phyloP scores from a whole-genome alignment of 768 basidiomycete species.

The Leccinellum rugosiceps region DNA sequence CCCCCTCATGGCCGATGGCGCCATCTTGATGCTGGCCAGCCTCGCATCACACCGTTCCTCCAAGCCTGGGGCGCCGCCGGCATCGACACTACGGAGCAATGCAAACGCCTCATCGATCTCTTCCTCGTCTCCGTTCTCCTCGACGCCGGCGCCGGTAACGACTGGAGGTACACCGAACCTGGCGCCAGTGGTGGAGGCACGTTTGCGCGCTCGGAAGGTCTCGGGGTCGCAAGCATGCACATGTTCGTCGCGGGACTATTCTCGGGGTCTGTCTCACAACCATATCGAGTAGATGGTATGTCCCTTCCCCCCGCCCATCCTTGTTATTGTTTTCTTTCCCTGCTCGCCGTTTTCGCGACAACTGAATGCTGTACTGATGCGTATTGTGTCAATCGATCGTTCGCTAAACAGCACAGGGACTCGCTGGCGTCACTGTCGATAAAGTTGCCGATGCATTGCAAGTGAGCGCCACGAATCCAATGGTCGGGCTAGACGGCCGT shows the following conservation, averaged over 20 bases:
- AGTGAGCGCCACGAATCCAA: constrained; percentile 71
- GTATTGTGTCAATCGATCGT: not conserved
- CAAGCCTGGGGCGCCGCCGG: constrained; percentile 47
- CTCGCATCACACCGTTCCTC: constrained; percentile 62
- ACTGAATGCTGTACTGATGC: constrained; percentile 13
- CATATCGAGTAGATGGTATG: constrained; percentile 76
- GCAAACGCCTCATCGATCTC: constrained; percentile 80
- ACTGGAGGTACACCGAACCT: constrained; percentile 74
- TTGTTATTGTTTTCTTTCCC: not conserved
- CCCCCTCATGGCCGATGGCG: constrained; percentile 89
- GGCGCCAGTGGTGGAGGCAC: constrained; percentile 44
- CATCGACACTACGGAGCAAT: constrained; percentile 53
- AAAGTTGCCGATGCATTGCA: constrained; percentile 72
- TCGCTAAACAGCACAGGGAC: constrained; percentile 55
- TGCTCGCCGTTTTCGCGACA: not conserved
- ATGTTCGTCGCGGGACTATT: constrained; percentile 89
- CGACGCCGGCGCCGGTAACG: constrained; percentile 88
- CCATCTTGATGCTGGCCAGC: constrained; percentile 70
- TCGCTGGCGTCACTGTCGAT: constrained; percentile 60
- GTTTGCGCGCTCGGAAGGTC: constrained; percentile 72
- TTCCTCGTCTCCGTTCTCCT: constrained; percentile 89
- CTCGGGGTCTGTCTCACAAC: constrained; percentile 55
- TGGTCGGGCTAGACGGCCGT: constrained; percentile 89
- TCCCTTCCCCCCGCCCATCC: not conserved
- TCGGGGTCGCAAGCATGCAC: constrained; percentile 85